Base-by-base conservation (phyloP, 2,329 filamentous ascomycete species). In the Monilinia laxa region DNA sequence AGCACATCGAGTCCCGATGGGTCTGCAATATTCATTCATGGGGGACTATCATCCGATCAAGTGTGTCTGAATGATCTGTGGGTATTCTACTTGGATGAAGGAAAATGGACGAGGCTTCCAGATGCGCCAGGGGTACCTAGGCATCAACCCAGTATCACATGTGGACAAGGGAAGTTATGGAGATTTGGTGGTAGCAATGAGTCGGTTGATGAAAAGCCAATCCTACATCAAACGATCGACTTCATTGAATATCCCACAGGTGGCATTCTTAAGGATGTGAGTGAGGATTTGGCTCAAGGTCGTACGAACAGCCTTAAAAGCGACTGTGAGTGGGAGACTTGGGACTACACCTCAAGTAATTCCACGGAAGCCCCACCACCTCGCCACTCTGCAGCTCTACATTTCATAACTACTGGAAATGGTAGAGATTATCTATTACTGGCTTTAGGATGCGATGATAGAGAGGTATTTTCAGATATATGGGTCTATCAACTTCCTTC, bases 81-180 rank as follows among this genome's bases (percentile, higher is more conserved):
- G 62, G 62, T 25, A n/a, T 64, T 64, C 20, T 64, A 64, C 38
- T 23, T 64, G 38, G 62, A 47, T 11, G 51, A 64, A 56, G 51
- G 62, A 11, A 64, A 64, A 12, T 64, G 62, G 51, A 45, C 23
- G 12, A 64, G 51, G 12, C 62, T 64, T 2, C 62, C 62, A 31
- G 62, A 64, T 56, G 35, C 62, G n/a, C 62, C 51, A 42, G 35
- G 49, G 18, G 9, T 12, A 31, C 51, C 62, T 4, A 56, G 23
- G 28, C 2, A 18, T 35, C 20, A 38, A n/a, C 16, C 38, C 14
- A 56, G 38, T 35, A 18, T 64, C 31, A 35, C 25, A 12, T 64
- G 62, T 55, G 51, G 62, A 18, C 25, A 23, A 31, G 62, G 51
- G 16, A 64, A 56, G 6, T n/a, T 64, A 12, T 64, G 38, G 62